Evolutionary conservation across 1,284 basidiomycete genomes (phyloP).

Genomic region (Ganoderma leucocontextum): DNA sequence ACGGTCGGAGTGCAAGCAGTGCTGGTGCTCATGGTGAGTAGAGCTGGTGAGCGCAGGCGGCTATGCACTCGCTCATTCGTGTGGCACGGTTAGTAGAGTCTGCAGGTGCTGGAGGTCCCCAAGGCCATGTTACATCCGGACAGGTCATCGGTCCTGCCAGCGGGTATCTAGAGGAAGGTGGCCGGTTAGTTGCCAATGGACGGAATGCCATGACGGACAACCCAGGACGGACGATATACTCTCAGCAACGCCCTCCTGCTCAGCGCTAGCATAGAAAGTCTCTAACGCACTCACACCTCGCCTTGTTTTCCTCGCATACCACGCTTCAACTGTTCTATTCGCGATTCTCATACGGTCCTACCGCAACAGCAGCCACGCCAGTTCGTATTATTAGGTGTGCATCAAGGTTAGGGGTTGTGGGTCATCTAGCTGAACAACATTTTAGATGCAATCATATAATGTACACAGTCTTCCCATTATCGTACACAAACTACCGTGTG

Average conservation of each 20-base stretch:
- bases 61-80: neutral
- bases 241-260: conserved; percentile 29
- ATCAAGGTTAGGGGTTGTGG: neutral
- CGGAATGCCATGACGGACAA: conserved; percentile 35
- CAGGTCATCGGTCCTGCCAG: conserved; percentile 38
- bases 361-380: neutral
- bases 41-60: neutral
- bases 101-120: conserved; percentile 3
- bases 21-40: conserved; percentile 28
- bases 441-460: conserved; percentile 18
- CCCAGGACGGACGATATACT: conserved; percentile 45
- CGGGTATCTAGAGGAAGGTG: conserved; percentile 36
- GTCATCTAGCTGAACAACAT: neutral
- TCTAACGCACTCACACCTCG: neutral
- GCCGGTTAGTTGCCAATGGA: conserved; percentile 30
- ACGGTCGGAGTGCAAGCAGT: conserved; percentile 22
- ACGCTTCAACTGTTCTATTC: neutral
- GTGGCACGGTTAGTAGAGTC: conserved; percentile 6
- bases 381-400: neutral
- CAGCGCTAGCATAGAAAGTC: conserved; percentile 8
- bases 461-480: conserved; percentile 22
- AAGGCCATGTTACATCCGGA: conserved; percentile 24
- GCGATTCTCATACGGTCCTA: neutral
- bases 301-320: neutral
- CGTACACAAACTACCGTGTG: conserved; percentile 14